Evolutionary conservation across 2,329 filamentous ascomycete genomes (phyloP).

Genomic region (Huntiella abstrusa): DNA sequence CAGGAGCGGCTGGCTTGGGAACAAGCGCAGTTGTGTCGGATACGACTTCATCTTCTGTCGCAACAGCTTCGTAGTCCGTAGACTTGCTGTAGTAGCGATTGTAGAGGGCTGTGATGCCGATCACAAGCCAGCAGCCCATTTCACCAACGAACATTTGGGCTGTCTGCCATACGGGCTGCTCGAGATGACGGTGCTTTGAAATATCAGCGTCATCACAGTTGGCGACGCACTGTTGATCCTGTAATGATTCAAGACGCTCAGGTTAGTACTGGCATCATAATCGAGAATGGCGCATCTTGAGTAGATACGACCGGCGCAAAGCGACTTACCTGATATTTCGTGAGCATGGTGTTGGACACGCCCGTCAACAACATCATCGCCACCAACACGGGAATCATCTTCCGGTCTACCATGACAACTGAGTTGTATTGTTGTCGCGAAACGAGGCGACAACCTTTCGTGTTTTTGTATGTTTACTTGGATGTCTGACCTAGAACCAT

Average conservation of each 20-base stretch:
- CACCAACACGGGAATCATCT: conserved; percentile 66
- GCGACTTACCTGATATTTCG: conserved; percentile 68
- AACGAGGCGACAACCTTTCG: too few relatives aligned
- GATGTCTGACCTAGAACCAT: too few relatives aligned
- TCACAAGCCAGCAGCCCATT: conserved; percentile 86
- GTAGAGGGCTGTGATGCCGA: conserved; percentile 51
- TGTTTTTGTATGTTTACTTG: too few relatives aligned
- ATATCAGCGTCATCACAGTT: conserved; percentile 60
- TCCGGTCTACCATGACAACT: conserved; percentile 46
- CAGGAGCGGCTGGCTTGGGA: conserved; percentile 33
- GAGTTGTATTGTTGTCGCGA: background rate
- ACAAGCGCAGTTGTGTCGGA: conserved; percentile 18
- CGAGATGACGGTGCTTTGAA: conserved; percentile 53
- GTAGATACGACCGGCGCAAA: background rate
- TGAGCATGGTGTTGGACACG: conserved; percentile 90
- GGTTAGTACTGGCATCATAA: background rate
- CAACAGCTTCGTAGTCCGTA: conserved; percentile 48
- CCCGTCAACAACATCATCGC: conserved; percentile 93
- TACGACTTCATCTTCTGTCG: conserved; percentile 25
- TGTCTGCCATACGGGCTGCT: conserved; percentile 91
- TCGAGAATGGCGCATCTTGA: background rate
- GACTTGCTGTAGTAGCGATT: conserved; percentile 29
- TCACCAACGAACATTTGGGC: conserved; percentile 97
- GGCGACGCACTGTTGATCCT: conserved; percentile 94
- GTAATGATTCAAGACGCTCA: background rate